Base-by-base conservation (phyloP, 176 grass and related monocot genomes). In the Hordeum vulgare region DNA sequence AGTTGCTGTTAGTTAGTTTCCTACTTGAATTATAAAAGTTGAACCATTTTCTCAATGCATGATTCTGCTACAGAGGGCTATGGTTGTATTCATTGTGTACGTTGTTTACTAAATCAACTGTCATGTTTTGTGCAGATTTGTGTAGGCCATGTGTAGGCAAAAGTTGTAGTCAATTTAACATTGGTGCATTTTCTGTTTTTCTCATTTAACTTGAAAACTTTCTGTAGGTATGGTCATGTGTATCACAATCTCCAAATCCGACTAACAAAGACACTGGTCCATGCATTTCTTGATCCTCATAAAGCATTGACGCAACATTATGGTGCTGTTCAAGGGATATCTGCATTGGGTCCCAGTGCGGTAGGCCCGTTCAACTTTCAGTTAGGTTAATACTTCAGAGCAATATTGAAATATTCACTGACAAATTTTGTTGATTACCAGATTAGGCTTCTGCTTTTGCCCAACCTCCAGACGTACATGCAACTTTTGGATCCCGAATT, bases 241-340 rank as follows among this genome's bases (percentile, higher is more conserved):
- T 96, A 98, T 89, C 89, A 89, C 80, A 94, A 94, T 71, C 85
- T 96, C 58, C 96, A 96, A 57, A 94, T 84, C 8, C 91, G 95
- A 20, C 64, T 95, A 76, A 90, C 91, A 58, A 92, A 81, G 75
- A 96, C 85, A 12, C 86, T 98, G 49, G 74, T 94, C 70, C 86
- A 94, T 81, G 93, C 93, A 85, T 95, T 98, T 94, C 89, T 92
- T 34, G 93, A 98, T 85, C 89, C 87, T 85, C 83, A 81, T 28
- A 98, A 95, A 93, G 88, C 96, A 83, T 78, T 98, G 85, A 92
- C 96, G 60, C 93, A 95, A 77, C 93, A 98, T 89, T 98, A 98
- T 78, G 96, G 93, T 90, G 96, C 93, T 68, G 86, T 98, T 78
- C 91, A 88, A 82, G 93, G 96, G 28, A 87, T 96, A 86, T 93